Evolutionary conservation across 257 asterid genomes (phyloP), one percentile per base, ranked within the genome.

Genomic region (Plectranthus barbatus): DNA sequence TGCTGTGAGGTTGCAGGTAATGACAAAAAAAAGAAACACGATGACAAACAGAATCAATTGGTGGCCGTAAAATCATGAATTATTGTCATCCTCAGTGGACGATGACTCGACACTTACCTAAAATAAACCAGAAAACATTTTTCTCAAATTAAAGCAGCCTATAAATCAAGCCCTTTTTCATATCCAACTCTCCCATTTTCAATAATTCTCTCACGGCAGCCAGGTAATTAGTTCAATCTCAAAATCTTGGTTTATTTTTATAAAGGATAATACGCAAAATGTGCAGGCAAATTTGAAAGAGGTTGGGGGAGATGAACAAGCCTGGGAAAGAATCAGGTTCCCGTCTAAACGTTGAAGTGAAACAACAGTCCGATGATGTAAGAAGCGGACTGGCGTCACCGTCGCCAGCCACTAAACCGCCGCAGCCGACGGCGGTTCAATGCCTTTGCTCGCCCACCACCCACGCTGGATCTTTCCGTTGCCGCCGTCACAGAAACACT

Each of bases 391-490:
- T 29, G 44, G 21, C 60, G 9, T 39, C 69, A 7, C 12, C 20
- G 9, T 7, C 44, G 44, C 45, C 55, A 47, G 71, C 53, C 5
- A 3, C 19, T 1, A 71, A 57, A 64, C 45, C 58, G 5, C 46
- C 31, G 1, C 72, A 15, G 7, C 4, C 58, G 6, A 4, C 70
- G 7, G 20, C 56, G 29, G 37, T 18, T 48, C 71, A 56, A 11
- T 72, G 76, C 52, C 72, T 72, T n/a, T 72, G 76, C 72, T 72
- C 76, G 13, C 76, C 76, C 49, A 72, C 76, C 45, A 58, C 66
- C 18, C 76, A 65, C 52, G 68, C 64, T 36, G 64, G 76, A 42
- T 72, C 72, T 57, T 72, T 72, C 70, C 53, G 70, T 17, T 70
- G 75, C 70, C 65, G 75, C 75, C 70, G 45, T n/a, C 74, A 69